Evolutionary conservation across 2,329 filamentous ascomycete species (phyloP), one percentile per base, ranked within the genome.

Genomic region (Periconia digitata): DNA sequence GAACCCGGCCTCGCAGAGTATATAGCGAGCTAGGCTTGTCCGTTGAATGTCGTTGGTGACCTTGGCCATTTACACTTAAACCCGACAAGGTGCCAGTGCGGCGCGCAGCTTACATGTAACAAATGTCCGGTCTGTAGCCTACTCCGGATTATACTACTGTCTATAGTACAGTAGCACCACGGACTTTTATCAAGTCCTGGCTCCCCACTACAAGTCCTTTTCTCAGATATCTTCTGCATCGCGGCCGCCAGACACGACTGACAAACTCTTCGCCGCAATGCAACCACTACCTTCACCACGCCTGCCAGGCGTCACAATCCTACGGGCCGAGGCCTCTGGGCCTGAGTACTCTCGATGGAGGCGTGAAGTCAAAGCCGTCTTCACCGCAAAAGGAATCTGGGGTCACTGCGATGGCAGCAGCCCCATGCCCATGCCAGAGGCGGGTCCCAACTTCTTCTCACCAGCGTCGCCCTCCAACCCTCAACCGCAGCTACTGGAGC

Each of bases 351-450:
- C 63, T 8, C 53, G 66, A 55, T 70, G 67, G 67, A 54, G 64
- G 44, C 58, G 66, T 8, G 56, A 56, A 27, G 50, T 70, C n/a
- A 61, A 60, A 43, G 63, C 56, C 29, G 65, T 63, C 8, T 59
- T 67, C 48, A 59, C 56, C 43, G 55, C 56, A 24, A 69, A 67
- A 50, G 63, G 58, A 44, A 61, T 52, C 3, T 70, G 67, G 67
- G 63, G 57, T 40, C 63, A 66, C 39, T 70, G 67, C 43, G 61
- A 66, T 55, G 67, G 67, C 29, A 43, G 52, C 21, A 47, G 35
- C 32, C 58, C 59, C 5, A 69, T 69, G 67, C 67, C 67, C 1
- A 70, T 70, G 67, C 67, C 67, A 3, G 59, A 59, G 21, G 53
- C 56, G 15, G 58, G 58, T 27, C 55, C 59, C 15, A 59, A 53